Evolutionary conservation across 768 basidiomycete species (phyloP).

Genomic region (Mycena crocata): DNA sequence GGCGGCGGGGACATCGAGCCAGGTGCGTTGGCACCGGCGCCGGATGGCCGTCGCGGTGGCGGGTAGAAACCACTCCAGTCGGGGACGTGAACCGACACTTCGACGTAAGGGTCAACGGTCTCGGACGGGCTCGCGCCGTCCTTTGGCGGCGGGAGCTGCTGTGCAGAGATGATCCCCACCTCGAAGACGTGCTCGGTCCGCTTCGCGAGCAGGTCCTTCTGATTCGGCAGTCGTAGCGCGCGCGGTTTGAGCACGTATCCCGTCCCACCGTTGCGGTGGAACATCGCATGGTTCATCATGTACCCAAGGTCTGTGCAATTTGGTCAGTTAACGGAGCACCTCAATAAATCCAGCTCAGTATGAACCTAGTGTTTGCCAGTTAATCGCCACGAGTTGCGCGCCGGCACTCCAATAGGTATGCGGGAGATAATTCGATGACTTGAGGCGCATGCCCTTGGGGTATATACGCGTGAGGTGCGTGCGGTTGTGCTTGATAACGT

Average conservation of each 20-base stretch:
- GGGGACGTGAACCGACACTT: conserved; percentile 81
- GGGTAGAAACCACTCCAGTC: conserved; percentile 62
- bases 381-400: conserved; percentile 90
- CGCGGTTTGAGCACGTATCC: conserved; percentile 94
- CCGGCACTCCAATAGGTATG: conserved; percentile 92
- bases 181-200: conserved; percentile 71
- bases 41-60: neutral
- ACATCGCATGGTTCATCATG: conserved; percentile 96
- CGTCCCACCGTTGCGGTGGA: conserved; percentile 86
- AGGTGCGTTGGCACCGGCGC: neutral
- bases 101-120: conserved; percentile 79
- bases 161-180: conserved; percentile 83
- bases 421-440: conserved; percentile 89
- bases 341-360: conserved; percentile 24
- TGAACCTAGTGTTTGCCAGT: conserved; percentile 97
- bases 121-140: conserved; percentile 62
- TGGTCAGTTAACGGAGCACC: neutral
- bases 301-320: conserved; percentile 78
- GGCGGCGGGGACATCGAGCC: conserved; percentile 32
- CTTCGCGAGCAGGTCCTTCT: conserved; percentile 67
- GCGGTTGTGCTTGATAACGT: conserved; percentile 88
- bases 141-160: conserved; percentile 85
- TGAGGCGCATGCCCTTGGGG: conserved; percentile 85
- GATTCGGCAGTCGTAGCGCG: conserved; percentile 68
- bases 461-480: conserved; percentile 88